phyloP scores from a whole-genome alignment of 2,329 filamentous ascomycete genomes.

The Ophiocordyceps camponoti-saundersi region DNA sequence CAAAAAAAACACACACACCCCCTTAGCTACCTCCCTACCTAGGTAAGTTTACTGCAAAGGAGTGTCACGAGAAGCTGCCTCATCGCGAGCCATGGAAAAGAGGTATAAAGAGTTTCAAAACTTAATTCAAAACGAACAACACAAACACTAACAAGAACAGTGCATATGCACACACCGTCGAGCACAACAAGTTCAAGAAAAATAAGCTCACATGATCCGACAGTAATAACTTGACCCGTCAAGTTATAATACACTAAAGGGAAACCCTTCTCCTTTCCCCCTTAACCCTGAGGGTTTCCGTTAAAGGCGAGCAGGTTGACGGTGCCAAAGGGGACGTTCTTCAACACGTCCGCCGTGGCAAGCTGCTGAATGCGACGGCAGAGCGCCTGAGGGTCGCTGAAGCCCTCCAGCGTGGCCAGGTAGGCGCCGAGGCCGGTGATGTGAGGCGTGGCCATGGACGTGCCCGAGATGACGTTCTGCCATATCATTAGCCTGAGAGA shows the following conservation, averaged over 20 bases:
- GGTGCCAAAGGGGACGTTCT: slow-evolving; percentile 13
- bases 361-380: slow-evolving; percentile 12
- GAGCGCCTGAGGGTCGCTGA: slow-evolving; percentile 10
- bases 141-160: too few relatives aligned
- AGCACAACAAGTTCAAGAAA: too few relatives aligned
- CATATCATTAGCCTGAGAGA: background rate
- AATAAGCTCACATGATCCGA: too few relatives aligned
- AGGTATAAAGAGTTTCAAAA: too few relatives aligned
- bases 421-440: slow-evolving; percentile 5
- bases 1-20: too few relatives aligned
- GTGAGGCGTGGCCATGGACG: slow-evolving; percentile 12
- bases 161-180: too few relatives aligned
- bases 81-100: too few relatives aligned
- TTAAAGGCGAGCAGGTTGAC: slow-evolving; percentile 28
- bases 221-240: too few relatives aligned
- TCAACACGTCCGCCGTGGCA: slow-evolving; percentile 17
- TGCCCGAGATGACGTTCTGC: slow-evolving; percentile 15
- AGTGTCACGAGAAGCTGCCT: too few relatives aligned
- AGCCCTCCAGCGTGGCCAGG: slow-evolving; percentile 16
- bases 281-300: slow-evolving; percentile 7
- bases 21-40: too few relatives aligned
- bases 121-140: too few relatives aligned
- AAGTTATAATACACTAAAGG: background rate
- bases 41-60: too few relatives aligned
- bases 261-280: background rate